Conservation (phyloP, 140 eudicot genomes). For the Artemisia princeps region DNA sequence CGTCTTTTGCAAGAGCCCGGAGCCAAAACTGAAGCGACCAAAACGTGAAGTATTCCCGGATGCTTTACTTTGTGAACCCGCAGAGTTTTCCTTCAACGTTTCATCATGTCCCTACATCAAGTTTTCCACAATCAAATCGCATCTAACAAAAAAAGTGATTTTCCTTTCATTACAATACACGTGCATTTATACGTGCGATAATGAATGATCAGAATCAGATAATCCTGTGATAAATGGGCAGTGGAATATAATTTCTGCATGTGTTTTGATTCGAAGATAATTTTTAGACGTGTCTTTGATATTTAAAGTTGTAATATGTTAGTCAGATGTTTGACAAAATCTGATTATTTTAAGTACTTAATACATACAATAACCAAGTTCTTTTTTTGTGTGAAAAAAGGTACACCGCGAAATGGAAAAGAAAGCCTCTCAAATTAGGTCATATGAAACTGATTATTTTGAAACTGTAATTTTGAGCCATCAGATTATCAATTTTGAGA, state of each 20-base stretch:
- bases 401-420: neutral
- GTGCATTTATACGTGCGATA: neutral
- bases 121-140: slow-evolving; percentile 15
- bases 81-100: slow-evolving; percentile 53
- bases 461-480: neutral
- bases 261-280: neutral
- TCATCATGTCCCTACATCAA: slow-evolving; percentile 46
- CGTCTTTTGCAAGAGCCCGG: slow-evolving; percentile 62
- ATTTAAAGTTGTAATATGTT: neutral
- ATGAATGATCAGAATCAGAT: neutral
- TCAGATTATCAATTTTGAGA: neutral
- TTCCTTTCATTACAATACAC: neutral
- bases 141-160: neutral
- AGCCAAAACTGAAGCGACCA: slow-evolving; percentile 76
- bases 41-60: slow-evolving; percentile 51
- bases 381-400: too few species aligned
- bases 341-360: neutral
- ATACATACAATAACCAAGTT: neutral
- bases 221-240: neutral
- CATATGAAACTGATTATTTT: neutral
- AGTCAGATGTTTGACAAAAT: neutral
- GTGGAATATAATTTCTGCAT: neutral
- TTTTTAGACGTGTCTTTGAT: too few species aligned
- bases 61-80: slow-evolving; percentile 45
- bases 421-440: neutral